Conservation (phyloP, 257 asterid genomes). For the Dorcoceras hygrometricum region DNA sequence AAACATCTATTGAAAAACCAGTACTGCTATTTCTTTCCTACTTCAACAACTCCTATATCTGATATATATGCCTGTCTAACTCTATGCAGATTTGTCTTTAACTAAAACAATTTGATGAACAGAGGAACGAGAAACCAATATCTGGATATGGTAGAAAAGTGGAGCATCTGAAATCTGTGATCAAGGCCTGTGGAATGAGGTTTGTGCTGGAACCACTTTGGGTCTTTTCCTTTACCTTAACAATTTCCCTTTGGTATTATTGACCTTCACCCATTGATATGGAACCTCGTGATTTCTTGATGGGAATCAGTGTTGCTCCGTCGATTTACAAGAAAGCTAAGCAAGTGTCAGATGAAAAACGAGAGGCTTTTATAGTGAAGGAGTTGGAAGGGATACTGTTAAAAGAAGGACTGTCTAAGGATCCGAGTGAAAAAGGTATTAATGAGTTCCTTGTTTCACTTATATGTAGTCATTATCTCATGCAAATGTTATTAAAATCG, state of each 20-base stretch:
- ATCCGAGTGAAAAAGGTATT: constrained; percentile 92
- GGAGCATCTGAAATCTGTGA: constrained; percentile 80
- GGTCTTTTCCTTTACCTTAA: constrained; percentile 15
- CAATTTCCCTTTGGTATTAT: constrained; percentile 7
- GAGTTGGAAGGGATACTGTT: constrained; percentile 79
- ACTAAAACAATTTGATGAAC: constrained; percentile 31
- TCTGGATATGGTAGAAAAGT: constrained; percentile 69
- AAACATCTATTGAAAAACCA: constrained; percentile 43
- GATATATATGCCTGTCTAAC: constrained; percentile 9
- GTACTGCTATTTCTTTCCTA: constrained; percentile 42
- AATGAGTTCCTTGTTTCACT: constrained; percentile 19
- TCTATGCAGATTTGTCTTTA: constrained; percentile 8
- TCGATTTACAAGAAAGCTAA: constrained; percentile 79
- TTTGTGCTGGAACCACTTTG: constrained; percentile 29
- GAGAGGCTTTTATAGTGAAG: constrained; percentile 69
- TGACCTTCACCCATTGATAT: constrained; percentile 16
- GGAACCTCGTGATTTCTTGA: constrained; percentile 16
- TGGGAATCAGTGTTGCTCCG: constrained; percentile 70
- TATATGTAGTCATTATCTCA: constrained; percentile 6
- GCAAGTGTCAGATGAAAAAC: constrained; percentile 67
- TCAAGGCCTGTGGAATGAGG: constrained; percentile 99
- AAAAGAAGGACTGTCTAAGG: constrained; percentile 78
- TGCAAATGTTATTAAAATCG: constrained; percentile 4
- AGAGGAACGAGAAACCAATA: constrained; percentile 60
- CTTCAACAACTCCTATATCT: constrained; percentile 12